These are phyloP conservation scores for Agaricales sp. DNA, from an alignment of 1,284 basidiomycete genomes.

Conservation along the genomic window DNA sequence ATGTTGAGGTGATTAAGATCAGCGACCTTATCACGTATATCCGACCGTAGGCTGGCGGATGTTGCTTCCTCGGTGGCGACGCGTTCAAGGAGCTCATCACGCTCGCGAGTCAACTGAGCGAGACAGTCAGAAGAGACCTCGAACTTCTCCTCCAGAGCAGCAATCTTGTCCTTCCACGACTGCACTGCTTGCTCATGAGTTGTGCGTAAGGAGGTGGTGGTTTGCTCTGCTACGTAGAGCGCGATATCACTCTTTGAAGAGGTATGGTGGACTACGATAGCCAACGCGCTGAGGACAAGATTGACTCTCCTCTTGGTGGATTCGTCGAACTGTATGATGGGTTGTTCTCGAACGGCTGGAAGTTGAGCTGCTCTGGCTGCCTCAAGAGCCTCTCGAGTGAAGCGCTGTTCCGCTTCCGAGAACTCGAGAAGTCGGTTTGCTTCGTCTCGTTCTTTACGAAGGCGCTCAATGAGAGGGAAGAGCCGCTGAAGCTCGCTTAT, in stretches of 20 bases:
- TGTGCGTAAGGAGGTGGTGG: conserved; percentile 9
- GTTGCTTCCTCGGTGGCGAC: conserved; percentile 19
- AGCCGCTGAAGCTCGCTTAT: conserved; percentile 18
- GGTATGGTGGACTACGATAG: conserved; percentile 24
- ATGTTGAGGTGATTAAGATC: conserved; percentile 21
- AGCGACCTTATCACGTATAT: conserved; percentile 15
- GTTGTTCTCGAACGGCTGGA: conserved; percentile 13
- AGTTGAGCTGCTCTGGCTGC: conserved; percentile 26
- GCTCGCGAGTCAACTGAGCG: conserved; percentile 23
- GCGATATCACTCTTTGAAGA: neutral
- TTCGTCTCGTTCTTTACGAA: conserved; percentile 62
- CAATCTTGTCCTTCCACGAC: conserved; percentile 11
- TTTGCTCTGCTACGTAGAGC: neutral
- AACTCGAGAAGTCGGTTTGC: conserved; percentile 63
- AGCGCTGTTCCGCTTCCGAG: conserved; percentile 59
- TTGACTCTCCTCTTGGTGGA: neutral
- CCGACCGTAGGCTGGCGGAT: neutral
- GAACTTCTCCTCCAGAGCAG: conserved; percentile 21
- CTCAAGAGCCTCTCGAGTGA: conserved; percentile 52
- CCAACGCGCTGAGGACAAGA: conserved; percentile 14
- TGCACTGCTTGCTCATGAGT: conserved; percentile 12
- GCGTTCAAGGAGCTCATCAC: conserved; percentile 21
- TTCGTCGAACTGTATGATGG: conserved; percentile 3
- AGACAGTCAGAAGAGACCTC: conserved; percentile 22
- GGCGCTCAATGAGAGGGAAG: conserved; percentile 49